Base-by-base conservation (phyloP, 202 grass and related monocot species). In the Panicum virgatum region DNA sequence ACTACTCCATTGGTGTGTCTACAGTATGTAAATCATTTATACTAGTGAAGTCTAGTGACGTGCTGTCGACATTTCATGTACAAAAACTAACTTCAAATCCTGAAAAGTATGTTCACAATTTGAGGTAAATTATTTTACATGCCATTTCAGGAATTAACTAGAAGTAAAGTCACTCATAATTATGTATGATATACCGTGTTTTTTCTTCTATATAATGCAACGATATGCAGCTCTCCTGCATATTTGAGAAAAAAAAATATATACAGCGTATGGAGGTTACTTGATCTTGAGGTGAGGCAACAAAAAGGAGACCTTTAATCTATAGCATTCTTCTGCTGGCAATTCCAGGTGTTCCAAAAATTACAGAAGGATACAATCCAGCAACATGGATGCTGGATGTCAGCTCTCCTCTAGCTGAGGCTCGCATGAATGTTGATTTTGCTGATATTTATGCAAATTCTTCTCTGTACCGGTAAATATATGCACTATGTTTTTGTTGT, bases 301-400 rank as follows among this genome's bases (percentile, higher is more conserved):
- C 6, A 61, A 81, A 22, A 76, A 42, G 16, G 51, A 45, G 43
- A 51, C 8, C 23, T 86, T 45, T 69, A 76, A 81, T 13, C 3
- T 51, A 48, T 76, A 46, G 13, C 23, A 52, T 62, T 66, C 46
- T 65, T 34, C 18, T 92, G 34, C 83, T 93, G 94, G 90, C 80
- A 75, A 78, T 97, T 80, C 90, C 88, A 83, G 84, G 90, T 62
- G 80, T 93, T 64, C 57, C 90, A 29, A 93, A 91, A 80, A 97
- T 91, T 59, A 74, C 84, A 80, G 80, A 86, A 64, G 94, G 89
- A 34, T 84, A 91, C 66, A 97, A 97, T 58, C 90, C 94, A 43
- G 91, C 90, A 76, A 97, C 94, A 36, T 97, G 94, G 94, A 93
- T 93, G 90, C 78, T 97, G 47, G 94, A 97, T 77, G 83, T 97